Percentiles rank a stretch among this genome's conserved stretches.
Evolutionary conservation across 345 rosid species (phyloP).

Genomic region (Salix arbutifolia): DNA sequence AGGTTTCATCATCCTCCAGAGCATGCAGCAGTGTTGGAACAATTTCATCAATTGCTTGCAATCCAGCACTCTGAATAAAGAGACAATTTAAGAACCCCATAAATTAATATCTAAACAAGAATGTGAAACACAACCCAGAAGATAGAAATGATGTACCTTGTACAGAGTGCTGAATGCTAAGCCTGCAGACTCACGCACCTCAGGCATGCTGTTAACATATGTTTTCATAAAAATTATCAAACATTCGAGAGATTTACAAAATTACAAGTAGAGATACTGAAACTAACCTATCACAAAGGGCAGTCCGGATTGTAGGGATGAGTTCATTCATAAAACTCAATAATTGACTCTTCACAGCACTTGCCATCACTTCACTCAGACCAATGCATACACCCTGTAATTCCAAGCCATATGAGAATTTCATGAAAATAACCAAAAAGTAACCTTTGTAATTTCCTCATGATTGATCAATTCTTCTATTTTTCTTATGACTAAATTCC

Average conservation of each 20-base stretch:
- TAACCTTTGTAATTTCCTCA: too few species aligned
- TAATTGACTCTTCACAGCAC: slow-evolving; percentile 93
- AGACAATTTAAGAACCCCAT: not conserved
- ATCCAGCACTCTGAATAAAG: slow-evolving; percentile 79
- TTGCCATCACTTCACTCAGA: slow-evolving; percentile 95
- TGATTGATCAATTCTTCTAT: too few species aligned
- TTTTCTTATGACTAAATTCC: too few species aligned
- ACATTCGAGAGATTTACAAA: slow-evolving; percentile 2
- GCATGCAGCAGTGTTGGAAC: slow-evolving; percentile 93
- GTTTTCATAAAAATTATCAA: not conserved
- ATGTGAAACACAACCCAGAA: slow-evolving; percentile 8
- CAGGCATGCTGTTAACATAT: slow-evolving; percentile 46
- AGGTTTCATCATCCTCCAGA: slow-evolving; percentile 81
- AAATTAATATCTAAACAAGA: not conserved
- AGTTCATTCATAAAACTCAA: slow-evolving; percentile 92
- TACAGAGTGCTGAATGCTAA: slow-evolving; percentile 94
- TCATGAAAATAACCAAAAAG: not conserved
- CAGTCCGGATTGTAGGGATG: slow-evolving; percentile 86
- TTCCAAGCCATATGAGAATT: slow-evolving; percentile 15
- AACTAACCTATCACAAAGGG: slow-evolving; percentile 90
- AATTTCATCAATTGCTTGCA: slow-evolving; percentile 99
- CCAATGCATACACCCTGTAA: slow-evolving; percentile 96
- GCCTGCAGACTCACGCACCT: slow-evolving; percentile 98
- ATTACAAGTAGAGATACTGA: not conserved
- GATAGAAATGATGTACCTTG: slow-evolving; percentile 49